Evolutionary conservation across 306 rosid genomes (phyloP).

Genomic region (Urtica urens): DNA sequence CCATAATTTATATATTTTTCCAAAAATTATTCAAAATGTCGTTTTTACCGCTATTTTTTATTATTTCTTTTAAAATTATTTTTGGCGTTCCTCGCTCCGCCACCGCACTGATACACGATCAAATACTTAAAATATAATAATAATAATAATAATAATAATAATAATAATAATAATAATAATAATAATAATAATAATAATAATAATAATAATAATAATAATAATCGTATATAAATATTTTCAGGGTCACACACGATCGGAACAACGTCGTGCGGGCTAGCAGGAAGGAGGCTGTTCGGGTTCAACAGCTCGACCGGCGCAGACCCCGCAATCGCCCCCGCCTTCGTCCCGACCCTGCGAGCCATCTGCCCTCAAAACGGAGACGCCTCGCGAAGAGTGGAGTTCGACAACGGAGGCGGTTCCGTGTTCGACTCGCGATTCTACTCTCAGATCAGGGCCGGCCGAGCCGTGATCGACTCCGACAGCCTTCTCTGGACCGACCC

Average conservation of each 20-base stretch:
- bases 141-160: too few species aligned
- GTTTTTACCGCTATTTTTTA: too few species aligned
- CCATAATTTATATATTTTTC: too few species aligned
- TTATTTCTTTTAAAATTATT: too few species aligned
- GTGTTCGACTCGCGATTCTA: constrained; percentile 34
- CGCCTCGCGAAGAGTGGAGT: constrained; percentile 21
- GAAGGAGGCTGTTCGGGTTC: constrained; percentile 37
- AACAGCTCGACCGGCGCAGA: constrained; percentile 26
- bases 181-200: too few species aligned
- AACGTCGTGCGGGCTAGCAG: constrained; percentile 28
- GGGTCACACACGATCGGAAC: constrained; percentile 62
- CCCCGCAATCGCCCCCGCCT: constrained; percentile 32
- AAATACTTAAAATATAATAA: too few species aligned
- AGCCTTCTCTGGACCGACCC: constrained; percentile 41
- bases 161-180: too few species aligned
- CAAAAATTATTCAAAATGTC: too few species aligned
- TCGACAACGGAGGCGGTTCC: constrained; percentile 31
- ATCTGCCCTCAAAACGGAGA: constrained; percentile 39
- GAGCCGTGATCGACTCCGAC: constrained; percentile 46
- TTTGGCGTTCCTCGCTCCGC: too few species aligned
- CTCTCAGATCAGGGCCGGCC: constrained; percentile 22
- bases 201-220: too few species aligned
- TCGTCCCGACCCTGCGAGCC: constrained; percentile 26
- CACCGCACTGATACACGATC: too few species aligned
- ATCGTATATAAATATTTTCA: too few species aligned